Evolutionary conservation across 2,329 filamentous ascomycete species (phyloP), one percentile per base, ranked within the genome.

Genomic region (Colletotrichum sp.): DNA sequence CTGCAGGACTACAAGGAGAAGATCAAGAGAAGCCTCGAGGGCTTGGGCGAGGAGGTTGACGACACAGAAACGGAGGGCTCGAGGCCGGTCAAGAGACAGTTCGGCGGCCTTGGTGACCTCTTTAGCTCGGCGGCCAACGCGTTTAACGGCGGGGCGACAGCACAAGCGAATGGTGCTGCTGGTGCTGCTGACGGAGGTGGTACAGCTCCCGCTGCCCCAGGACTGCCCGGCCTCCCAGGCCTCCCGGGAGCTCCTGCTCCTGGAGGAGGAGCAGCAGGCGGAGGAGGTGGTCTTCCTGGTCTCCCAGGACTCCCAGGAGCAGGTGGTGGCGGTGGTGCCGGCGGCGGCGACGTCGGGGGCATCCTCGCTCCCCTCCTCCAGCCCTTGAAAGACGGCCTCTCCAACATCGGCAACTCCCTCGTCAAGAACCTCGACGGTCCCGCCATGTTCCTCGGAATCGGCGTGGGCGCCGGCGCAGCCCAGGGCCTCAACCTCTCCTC

Each of bases 401-500:
- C 58, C 21, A 74, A 76, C 66, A 61, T 78, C 18, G 76, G 76
- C 6, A 68, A 56, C 38, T 28, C 64, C 13, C 68, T 78, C 9
- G 68, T 71, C 13, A 18, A 64, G 30, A 74, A 78, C 52, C 71
- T 78, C 30, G 32, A 72, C 66, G 77, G 76, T 0, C 72, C 77
- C 2, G 77, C 66, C 62, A 75, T 78, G 73, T 81, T 80, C 52
- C 78, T 80, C 30, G 80, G 80, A 2, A 78, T 81, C 21, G 80
- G 80, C 4, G 70, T 77, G 9, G 80, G 80, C 9, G 77, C 78
- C 58, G 80, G 80, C 26, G 77, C 78, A 3, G 78, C 76, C 5
- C 79, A 81, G 64, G 80, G 76, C 4, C 77, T 81, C 9, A 77
- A 78, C 48, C 68, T 81, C 28, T 75, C 77, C 3, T 64, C 79